phyloP scores from a whole-genome alignment of 768 basidiomycete genomes.

The Russula sp. region DNA sequence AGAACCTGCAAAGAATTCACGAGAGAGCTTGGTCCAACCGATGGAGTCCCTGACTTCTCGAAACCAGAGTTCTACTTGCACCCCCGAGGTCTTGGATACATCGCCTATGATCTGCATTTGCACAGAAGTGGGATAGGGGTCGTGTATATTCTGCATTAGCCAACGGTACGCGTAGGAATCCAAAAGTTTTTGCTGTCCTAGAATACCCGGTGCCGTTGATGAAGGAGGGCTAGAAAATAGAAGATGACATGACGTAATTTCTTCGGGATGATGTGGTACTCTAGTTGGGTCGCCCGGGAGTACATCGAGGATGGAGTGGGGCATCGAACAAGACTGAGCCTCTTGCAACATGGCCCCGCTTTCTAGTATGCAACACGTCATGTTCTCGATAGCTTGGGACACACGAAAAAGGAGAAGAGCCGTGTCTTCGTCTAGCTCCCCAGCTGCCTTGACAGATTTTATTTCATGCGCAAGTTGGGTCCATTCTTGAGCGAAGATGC shows the following conservation, averaged over 20 bases:
- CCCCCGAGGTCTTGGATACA: constrained; percentile 2
- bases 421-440: neutral
- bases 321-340: neutral
- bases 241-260: neutral
- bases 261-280: neutral
- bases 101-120: constrained; percentile 13
- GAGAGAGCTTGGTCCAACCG: constrained; percentile 23
- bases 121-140: constrained; percentile 44
- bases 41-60: constrained; percentile 21
- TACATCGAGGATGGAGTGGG: neutral
- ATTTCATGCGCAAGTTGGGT: neutral
- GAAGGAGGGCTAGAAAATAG: neutral
- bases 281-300: neutral
- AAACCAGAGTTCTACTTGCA: constrained; percentile 22
- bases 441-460: neutral
- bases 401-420: neutral
- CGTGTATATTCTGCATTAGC: constrained; percentile 34
- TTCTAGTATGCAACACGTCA: neutral
- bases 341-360: neutral
- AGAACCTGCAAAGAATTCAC: constrained; percentile 25
- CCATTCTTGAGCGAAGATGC: neutral
- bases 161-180: constrained; percentile 5
- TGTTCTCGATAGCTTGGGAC: neutral
- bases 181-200: constrained; percentile 2
- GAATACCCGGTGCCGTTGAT: neutral